Conservation (phyloP, 202 grass and related monocot species). For the Miscanthus sacchariflorus region DNA sequence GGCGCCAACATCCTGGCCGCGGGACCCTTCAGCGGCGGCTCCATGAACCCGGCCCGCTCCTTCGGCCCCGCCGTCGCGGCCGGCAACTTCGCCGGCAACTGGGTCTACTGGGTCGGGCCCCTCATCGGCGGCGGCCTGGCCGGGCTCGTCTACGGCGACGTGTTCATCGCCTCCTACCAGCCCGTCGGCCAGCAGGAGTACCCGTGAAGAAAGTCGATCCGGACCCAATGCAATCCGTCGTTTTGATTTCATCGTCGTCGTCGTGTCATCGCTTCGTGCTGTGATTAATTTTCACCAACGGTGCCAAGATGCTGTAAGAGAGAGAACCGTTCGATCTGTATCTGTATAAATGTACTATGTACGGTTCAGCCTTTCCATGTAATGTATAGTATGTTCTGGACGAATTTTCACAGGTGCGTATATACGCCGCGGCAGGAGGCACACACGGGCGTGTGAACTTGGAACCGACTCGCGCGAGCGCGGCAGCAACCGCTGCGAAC, state of each 20-base stretch:
- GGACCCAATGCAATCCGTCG: not conserved
- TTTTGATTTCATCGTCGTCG: not conserved
- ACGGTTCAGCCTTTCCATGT: not conserved
- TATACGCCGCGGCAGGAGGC: not conserved
- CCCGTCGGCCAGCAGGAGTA: slow-evolving; percentile 64
- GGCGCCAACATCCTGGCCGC: slow-evolving; percentile 85
- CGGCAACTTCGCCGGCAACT: slow-evolving; percentile 68
- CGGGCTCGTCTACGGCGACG: slow-evolving; percentile 70
- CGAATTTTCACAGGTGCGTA: not conserved
- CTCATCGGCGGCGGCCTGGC: slow-evolving; percentile 73
- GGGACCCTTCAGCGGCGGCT: slow-evolving; percentile 74
- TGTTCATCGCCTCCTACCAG: slow-evolving; percentile 79
- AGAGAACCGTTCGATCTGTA: slow-evolving; percentile 10
- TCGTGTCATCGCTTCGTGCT: not conserved
- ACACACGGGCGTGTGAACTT: slow-evolving; percentile 5
- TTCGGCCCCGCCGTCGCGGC: slow-evolving; percentile 70
- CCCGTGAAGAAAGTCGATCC: slow-evolving; percentile 28
- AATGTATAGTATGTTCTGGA: not conserved
- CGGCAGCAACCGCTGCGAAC: slow-evolving; percentile 50
- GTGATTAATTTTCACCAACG: not conserved
- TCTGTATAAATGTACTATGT: not conserved
- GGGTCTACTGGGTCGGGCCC: slow-evolving; percentile 90
- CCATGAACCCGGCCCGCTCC: slow-evolving; percentile 85
- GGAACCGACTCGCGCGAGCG: slow-evolving; percentile 23
- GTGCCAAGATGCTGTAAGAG: not conserved